Base-by-base conservation (phyloP, 768 basidiomycete species). In the Tylopilus balloui region DNA sequence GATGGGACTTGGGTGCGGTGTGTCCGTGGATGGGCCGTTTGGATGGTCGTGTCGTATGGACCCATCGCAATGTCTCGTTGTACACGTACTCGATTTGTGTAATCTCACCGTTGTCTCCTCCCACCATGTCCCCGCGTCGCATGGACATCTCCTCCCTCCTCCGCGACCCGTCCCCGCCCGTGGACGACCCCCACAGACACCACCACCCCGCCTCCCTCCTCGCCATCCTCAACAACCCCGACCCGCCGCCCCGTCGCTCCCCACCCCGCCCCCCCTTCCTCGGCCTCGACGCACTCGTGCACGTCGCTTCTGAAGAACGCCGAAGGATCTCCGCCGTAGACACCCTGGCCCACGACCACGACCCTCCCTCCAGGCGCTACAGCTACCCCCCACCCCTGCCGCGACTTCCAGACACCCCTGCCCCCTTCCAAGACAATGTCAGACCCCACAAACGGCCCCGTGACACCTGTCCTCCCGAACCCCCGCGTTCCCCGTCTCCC, bases 1-100 rank as follows among this genome's bases (percentile, higher is more conserved):
- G 80, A 88, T 83, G 83, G 79, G 87, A 87, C 84, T 86, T 89
- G 88, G 88, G 88, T 90, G 88, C 88, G 88, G 77, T 75, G 73
- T 62, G 60, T 72, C 68, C 71, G 73, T 74, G 74, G 79, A 60
- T 51, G 69, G n/a, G 23, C 69, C 74, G 70, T 34, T 34, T 34
- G n/a, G 14, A 34, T 17, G 34, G 34, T 34, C 34, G n/a, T 15
- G n/a, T 34, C 34, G 34, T 13, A 34, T 34, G 34, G 34, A 4
- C 34, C 61, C 71, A 76, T 77, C 85, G 88, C 88, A 91, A 89
- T 88, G 88, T 89, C 85, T 81, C 78, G 87, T 88, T 81, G 86
- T 86, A 90, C 84, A 90, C 69, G 12, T n/a, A n/a, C 8, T 6
- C 25, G 3, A 7, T 34, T 43, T 45, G 45, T 38, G 40, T 49